Percentiles rank a stretch among this genome's conserved stretches.
Evolutionary conservation across 805 yeast genomes (phyloP).

Genomic region (Starmerella vaccinii): DNA sequence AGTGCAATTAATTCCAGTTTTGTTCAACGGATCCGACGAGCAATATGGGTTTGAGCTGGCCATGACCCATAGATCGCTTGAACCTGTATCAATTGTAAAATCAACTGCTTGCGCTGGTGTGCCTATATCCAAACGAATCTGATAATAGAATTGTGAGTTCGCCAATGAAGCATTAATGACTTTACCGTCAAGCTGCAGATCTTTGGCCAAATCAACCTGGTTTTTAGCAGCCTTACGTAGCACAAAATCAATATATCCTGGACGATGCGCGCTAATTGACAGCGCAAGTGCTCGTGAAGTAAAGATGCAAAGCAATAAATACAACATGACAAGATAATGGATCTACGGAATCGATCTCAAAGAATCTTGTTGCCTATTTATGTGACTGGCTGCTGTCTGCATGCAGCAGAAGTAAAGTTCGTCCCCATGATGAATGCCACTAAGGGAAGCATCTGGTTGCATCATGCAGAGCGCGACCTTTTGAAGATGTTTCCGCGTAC

Average conservation of each 20-base stretch:
- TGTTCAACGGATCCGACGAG: slow-evolving; percentile 7
- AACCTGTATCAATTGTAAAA: slow-evolving; percentile 60
- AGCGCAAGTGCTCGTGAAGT: background rate
- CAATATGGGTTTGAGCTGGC: slow-evolving; percentile 18
- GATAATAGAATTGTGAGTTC: slow-evolving; percentile 23
- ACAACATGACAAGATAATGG: background rate
- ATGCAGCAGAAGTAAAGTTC: background rate
- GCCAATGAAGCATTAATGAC: slow-evolving; percentile 1
- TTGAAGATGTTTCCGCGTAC: too few species aligned
- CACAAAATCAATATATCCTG: slow-evolving; percentile 6
- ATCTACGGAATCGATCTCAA: too few species aligned
- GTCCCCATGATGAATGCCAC: too few species aligned
- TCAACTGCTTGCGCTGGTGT: slow-evolving; percentile 43
- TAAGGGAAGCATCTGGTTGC: too few species aligned
- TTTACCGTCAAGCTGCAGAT: background rate
- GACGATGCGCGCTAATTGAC: background rate
- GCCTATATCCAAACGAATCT: slow-evolving; percentile 35
- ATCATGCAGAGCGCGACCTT: too few species aligned
- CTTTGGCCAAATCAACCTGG: slow-evolving; percentile 4
- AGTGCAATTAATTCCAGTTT: slow-evolving; percentile 22
- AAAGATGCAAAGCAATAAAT: background rate
- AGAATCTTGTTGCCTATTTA: background rate
- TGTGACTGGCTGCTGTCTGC: background rate
- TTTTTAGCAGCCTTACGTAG: slow-evolving; percentile 7
- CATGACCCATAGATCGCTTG: slow-evolving; percentile 58